Evolutionary conservation across 2,329 filamentous ascomycete species (phyloP).

Genomic region (Aspergillus viridinutans): DNA sequence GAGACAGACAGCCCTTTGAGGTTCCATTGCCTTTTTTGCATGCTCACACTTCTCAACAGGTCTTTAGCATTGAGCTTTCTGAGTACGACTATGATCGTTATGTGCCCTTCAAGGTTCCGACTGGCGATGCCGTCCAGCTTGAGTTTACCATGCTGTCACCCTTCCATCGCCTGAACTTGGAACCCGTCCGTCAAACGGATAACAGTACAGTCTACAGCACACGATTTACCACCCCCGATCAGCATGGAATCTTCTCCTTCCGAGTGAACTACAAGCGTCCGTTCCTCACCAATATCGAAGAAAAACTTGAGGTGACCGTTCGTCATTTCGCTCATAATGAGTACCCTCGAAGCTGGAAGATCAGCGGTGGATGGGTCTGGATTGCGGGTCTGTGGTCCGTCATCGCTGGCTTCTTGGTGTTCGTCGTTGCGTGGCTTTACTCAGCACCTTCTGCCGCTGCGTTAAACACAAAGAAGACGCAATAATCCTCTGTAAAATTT

Average conservation of each 20-base stretch:
- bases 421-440: conserved; percentile 86
- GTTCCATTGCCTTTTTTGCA: conserved; percentile 1
- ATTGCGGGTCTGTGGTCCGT: conserved; percentile 83
- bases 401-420: conserved; percentile 75
- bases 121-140: conserved; percentile 75
- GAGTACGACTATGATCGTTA: conserved; percentile 75
- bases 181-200: conserved; percentile 52
- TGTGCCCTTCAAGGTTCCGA: conserved; percentile 66
- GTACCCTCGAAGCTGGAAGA: conserved; percentile 85
- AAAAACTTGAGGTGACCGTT: conserved; percentile 92
- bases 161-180: conserved; percentile 81
- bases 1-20: conserved; percentile 44
- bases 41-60: conserved; percentile 48
- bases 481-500: conserved; percentile 30
- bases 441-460: conserved; percentile 50
- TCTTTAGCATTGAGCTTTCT: conserved; percentile 82
- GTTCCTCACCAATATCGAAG: conserved; percentile 82
- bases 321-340: conserved; percentile 97
- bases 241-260: conserved; percentile 99
- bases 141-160: conserved; percentile 99
- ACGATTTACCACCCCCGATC: conserved; percentile 81
- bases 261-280: conserved; percentile 94
- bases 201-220: conserved; percentile 70
- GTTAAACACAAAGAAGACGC: conserved; percentile 46
- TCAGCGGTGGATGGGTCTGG: conserved; percentile 92